Base-by-base conservation (phyloP, 2,329 filamentous ascomycete species). In the Penicillium sclerotiorum region DNA sequence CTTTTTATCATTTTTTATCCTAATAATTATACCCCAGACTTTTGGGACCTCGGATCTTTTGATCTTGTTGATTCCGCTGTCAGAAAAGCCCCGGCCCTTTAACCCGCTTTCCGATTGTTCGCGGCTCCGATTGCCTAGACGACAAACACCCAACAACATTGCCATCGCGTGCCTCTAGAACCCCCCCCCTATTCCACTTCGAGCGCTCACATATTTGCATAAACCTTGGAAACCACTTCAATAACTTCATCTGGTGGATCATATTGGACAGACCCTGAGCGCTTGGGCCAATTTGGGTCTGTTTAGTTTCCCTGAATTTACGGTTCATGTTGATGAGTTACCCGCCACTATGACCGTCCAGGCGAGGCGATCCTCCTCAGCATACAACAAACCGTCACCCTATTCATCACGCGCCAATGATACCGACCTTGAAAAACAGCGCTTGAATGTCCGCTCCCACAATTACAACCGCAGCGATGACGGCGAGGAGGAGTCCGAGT, bases 371-470 rank as follows among this genome's bases (percentile, higher is more conserved):
- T 57, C 58, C 47, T 64, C 63, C 56, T 57, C 62, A 21, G 56
- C 62, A 5, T 59, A 64, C 49, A 60, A 62, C 45, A 45, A 59
- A 52, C 52, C 55, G 11, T 58, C 62, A 25, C 54, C 56, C 32
- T 60, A 62, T 49, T 50, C 49, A 21, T 28, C 56, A 25, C 46
- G 55, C 22, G 35, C 49, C 43, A 50, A 56, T 21, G 58, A 62
- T n/a, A 56, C 60, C 43, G 69, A 73, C 41, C n/a, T 70, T 32
- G 67, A 70, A 46, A 70, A 70, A 48, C 63, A 69, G 28, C 60
- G 60, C 12, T 36, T 53, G 5, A 43, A 45, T 42, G 36, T 42
- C 28, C 62, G 59, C 13, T 57, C 57, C 36, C 58, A 59, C 27
- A 58, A 58, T 37, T 57, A 60, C 35, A 56, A 42, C 20, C 49